Evolutionary conservation across 2,329 filamentous ascomycete genomes (phyloP).

Genomic region (Trichoderma sp.): DNA sequence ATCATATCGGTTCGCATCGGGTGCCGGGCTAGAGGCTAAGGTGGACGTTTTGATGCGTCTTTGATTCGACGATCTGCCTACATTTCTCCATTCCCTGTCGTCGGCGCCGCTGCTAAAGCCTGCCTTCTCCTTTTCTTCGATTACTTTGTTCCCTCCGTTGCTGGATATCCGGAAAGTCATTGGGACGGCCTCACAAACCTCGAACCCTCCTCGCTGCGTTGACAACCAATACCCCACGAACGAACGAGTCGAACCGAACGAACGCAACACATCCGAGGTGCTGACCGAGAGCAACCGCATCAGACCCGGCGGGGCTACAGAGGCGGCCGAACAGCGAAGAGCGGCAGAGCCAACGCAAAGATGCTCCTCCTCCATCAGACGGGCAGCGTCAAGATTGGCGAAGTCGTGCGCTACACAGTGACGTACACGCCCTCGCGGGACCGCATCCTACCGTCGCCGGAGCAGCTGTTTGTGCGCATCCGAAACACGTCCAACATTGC

Average conservation of each 20-base stretch:
- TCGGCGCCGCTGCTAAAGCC: background rate
- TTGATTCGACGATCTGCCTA: background rate
- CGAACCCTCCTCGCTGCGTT: background rate
- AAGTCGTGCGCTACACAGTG: constrained; percentile 87
- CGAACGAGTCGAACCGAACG: background rate
- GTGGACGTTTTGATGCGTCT: constrained; percentile 14
- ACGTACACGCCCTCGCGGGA: constrained; percentile 90
- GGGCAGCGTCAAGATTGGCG: constrained; percentile 90
- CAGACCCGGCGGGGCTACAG: constrained; percentile 7
- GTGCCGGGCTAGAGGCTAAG: constrained; percentile 11
- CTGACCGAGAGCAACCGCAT: background rate
- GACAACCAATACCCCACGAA: background rate
- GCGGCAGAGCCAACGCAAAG: background rate
- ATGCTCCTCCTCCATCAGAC: constrained; percentile 94
- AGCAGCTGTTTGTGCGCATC: constrained; percentile 79
- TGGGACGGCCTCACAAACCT: background rate
- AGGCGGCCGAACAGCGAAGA: background rate
- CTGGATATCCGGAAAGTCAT: background rate
- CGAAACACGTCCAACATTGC: constrained; percentile 91
- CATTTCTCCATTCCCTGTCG: background rate
- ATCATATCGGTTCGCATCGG: constrained; percentile 7
- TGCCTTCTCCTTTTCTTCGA: background rate
- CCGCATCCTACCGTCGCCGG: constrained; percentile 83
- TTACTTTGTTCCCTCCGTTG: background rate
- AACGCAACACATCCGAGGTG: background rate